These are phyloP conservation scores for Acanthamoeba quina DNA, from an alignment of 208 protist species.

Conservation along the genomic window DNA sequence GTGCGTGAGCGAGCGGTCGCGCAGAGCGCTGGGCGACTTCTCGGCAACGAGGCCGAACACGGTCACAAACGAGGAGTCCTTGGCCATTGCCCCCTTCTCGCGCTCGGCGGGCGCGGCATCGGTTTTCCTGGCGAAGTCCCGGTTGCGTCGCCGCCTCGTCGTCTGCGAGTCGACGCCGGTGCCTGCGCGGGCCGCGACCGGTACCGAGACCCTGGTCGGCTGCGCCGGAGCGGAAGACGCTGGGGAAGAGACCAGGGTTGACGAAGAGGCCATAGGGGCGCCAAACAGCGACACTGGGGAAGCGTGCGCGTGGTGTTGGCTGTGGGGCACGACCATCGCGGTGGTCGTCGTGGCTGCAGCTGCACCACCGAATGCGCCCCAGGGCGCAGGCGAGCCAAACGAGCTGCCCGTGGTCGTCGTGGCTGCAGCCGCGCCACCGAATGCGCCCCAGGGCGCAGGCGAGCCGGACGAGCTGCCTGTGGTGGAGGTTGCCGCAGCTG, in stretches of 20 bases:
- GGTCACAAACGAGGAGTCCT: not conserved
- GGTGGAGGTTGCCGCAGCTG: too few relatives aligned
- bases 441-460: not conserved
- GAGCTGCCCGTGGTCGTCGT: too few relatives aligned
- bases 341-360: not conserved
- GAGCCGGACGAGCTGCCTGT: not conserved
- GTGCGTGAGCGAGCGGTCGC: not conserved
- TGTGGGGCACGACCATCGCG: too few relatives aligned
- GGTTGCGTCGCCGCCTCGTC: slow-evolving; percentile 2
- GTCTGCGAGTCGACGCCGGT: not conserved
- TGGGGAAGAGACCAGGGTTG: too few relatives aligned
- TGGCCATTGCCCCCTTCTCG: not conserved
- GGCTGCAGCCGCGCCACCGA: not conserved
- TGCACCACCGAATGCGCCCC: too few relatives aligned
- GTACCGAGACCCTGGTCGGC: not conserved
- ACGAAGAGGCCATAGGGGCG: too few relatives aligned
- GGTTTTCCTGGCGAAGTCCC: not conserved
- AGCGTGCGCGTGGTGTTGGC: not conserved
- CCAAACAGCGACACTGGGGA: too few relatives aligned
- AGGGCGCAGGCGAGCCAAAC: too few relatives aligned
- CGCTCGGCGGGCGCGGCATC: not conserved
- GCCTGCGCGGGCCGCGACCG: not conserved
- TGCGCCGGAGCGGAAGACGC: too few relatives aligned
- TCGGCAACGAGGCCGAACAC: slow-evolving; percentile 6
- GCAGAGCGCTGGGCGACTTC: not conserved